phyloP scores from a whole-genome alignment of 768 basidiomycete genomes.

The Leucocoprinus birnbaumii region DNA sequence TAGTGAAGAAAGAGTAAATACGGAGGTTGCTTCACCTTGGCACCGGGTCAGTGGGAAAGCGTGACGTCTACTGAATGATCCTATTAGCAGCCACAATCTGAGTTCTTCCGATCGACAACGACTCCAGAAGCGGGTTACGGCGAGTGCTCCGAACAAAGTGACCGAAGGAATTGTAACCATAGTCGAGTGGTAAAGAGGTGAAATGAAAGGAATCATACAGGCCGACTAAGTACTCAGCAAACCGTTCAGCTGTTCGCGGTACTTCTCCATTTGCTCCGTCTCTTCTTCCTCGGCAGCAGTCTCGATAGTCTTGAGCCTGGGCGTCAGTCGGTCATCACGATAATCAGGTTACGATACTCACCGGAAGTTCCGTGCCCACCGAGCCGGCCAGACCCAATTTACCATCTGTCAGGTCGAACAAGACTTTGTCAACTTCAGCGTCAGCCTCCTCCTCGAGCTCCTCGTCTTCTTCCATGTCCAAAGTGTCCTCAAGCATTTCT shows the following conservation, averaged over 20 bases:
- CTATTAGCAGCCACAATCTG: too few relatives aligned
- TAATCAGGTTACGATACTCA: conserved; percentile 36
- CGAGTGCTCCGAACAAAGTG: not conserved
- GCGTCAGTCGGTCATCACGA: conserved; percentile 1
- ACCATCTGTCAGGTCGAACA: conserved; percentile 94
- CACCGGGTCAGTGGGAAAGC: too few relatives aligned
- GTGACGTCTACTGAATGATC: too few relatives aligned
- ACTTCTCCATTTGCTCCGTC: conserved; percentile 86
- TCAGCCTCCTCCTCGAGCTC: conserved; percentile 96
- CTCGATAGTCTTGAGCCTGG: conserved; percentile 44
- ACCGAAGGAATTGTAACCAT: not conserved
- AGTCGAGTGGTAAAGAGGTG: not conserved
- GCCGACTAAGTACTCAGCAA: conserved; percentile 62
- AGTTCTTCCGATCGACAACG: not conserved
- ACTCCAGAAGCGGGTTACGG: not conserved
- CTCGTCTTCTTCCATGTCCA: conserved; percentile 91
- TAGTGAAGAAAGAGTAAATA: too few relatives aligned
- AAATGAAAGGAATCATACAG: not conserved
- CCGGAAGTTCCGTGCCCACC: conserved; percentile 72
- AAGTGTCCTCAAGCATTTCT: conserved; percentile 94
- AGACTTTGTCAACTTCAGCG: conserved; percentile 93
- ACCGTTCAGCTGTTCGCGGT: conserved; percentile 86
- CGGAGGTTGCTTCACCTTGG: too few relatives aligned
- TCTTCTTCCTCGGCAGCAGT: conserved; percentile 74
- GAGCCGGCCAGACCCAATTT: conserved; percentile 86